Conservation (phyloP, 306 rosid species). For the Dryas alaskensis region DNA sequence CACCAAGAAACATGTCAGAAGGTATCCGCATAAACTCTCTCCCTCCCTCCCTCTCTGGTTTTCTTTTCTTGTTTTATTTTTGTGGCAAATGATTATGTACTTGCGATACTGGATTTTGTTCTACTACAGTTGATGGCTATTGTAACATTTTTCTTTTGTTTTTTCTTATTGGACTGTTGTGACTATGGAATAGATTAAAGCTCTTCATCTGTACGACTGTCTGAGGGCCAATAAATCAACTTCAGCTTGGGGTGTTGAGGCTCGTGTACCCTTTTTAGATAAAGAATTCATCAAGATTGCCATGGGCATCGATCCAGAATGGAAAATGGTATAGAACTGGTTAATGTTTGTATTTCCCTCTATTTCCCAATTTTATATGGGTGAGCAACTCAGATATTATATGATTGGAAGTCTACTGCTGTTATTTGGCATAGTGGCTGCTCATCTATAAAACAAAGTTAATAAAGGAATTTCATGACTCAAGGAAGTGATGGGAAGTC, state of each 20-base stretch:
- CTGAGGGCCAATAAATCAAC: conserved; percentile 94
- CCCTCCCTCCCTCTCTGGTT: not conserved
- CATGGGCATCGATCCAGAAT: conserved; percentile 89
- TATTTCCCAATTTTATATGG: not conserved
- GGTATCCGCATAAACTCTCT: conserved; percentile 35
- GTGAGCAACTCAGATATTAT: not conserved
- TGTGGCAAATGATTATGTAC: conserved; percentile 13
- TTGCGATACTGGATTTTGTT: not conserved
- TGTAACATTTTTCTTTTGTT: conserved; percentile 19
- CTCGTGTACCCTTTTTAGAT: conserved; percentile 96
- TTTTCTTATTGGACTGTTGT: conserved; percentile 23
- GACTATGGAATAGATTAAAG: conserved; percentile 60
- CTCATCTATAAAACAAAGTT: not conserved
- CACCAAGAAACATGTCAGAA: conserved; percentile 92
- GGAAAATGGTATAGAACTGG: conserved; percentile 66
- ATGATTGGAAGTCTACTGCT: not conserved
- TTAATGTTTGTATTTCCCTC: not conserved
- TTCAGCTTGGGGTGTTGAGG: conserved; percentile 99
- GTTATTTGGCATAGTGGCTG: not conserved
- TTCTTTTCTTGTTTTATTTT: conserved; percentile 14
- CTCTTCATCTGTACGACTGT: conserved; percentile 95
- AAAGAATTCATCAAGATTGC: conserved; percentile 71
- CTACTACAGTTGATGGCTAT: conserved; percentile 7
- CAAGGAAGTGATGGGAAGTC: not conserved
- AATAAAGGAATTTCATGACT: not conserved